Evolutionary conservation across 2,329 filamentous ascomycete species (phyloP), one percentile per base, ranked within the genome.

Genomic region (Coniochaeta ligniaria): DNA sequence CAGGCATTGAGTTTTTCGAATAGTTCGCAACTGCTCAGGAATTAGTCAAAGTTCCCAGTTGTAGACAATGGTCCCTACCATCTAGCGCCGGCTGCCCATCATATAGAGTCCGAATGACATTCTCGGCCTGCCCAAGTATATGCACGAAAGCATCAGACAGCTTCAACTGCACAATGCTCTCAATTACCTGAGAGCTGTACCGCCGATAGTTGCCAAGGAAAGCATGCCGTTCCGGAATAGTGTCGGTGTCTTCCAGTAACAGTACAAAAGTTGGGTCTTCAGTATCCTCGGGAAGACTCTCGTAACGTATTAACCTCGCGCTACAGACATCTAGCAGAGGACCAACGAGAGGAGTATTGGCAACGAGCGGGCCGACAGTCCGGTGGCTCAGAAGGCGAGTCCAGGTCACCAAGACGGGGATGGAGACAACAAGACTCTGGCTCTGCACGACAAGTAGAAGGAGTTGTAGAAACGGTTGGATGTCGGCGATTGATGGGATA

Each of bases 121-220:
- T 81, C 64, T 95, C 89, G 28, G 93, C 89, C 67, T 90, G 86
- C 17, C 82, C 80, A n/a, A 99, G 82, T 58, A 98, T 93, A 73
- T 97, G 91, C 45, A 87, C 84, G 65, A 98, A 87, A 0, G 94
- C 94, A 63, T 97, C 93, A 58, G 90, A 84, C 2, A 93, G 86
- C 66, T 91, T 90, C 66, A 90, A 83, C 65, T 90, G 84, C 24
- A 96, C 92, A 64, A 98, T 91, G 17, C 83, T 83, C 74, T 98
- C 94, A 60, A 99, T 92, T 28, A 97, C 84, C 62, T 91, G 88
- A 3, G 88, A 87, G 72, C 92, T 95, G 69, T 96, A 98, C 62
- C 95, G 85, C 43, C 95, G 84, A 73, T 99, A 99, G 70, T 99
- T 98, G 4, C 94, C 92, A 12, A 98, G 82, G 72, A 99, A 99